Base-by-base conservation (phyloP, 2,329 filamentous ascomycete species). In the Ciborinia camelliae region DNA sequence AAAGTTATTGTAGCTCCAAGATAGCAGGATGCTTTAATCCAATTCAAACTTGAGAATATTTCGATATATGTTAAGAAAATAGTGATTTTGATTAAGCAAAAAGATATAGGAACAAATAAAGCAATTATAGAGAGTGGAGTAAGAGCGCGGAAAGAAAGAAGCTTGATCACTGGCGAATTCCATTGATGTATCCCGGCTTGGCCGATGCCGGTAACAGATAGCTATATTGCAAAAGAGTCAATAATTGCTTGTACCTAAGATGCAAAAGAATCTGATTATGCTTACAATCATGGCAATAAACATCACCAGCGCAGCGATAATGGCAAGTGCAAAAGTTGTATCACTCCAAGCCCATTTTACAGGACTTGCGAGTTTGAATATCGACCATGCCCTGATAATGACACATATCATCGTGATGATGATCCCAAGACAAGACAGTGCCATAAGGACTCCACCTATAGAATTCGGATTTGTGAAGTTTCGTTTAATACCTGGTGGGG, bases 31-130 rank as follows among this genome's bases (percentile, higher is more conserved):
- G 2, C 39, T 10, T 8, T 4, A 7, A 54, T 30, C 15, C n/a
- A 2, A 1, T 10, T 39, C 2, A 39, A 0, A 2, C 4, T 5
- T 0, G 35, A 14, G 35, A 54, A 54, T 2, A 54, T 1, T 8
- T 54, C 52, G 0, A 54, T 37, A 10, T 54, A 54, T 23, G 32
- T 39, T 26, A 54, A 12, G 4, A 54, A 54, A 2, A 54, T 54
- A 1, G n/a, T 54, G 35, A 39, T 39, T 28, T 39, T 54, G 32
- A 54, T 54, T 14, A 53, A 53, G 30, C 20, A 2, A n/a, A n/a
- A n/a, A n/a, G 50, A 32, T 35, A 52, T 0, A n/a, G 50, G 30
- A 35, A 30, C 8, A 3, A 35, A 7, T 3, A 52, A 6, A 2
- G 10, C n/a, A 9, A 2, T 2, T 35, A 52, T 12, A n/a, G 30